Percentiles rank a stretch among this genome's conserved stretches.
Evolutionary conservation across 257 asterid species (phyloP).

Genomic region (Rubia yunnanensis): DNA sequence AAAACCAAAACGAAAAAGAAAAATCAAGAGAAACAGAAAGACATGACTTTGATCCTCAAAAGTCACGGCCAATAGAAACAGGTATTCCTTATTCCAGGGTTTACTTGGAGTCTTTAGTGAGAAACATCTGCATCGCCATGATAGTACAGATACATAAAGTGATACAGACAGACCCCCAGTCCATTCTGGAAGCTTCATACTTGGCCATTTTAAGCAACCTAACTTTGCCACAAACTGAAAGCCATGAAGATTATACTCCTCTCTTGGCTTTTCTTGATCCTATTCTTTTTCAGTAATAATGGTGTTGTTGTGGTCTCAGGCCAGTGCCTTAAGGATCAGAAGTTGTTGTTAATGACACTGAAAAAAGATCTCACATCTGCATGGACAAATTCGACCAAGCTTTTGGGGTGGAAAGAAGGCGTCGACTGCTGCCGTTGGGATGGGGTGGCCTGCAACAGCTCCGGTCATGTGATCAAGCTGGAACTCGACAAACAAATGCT

Average conservation of each 20-base stretch:
- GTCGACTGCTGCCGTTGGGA: conserved; percentile 51
- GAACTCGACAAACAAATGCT: conserved; percentile 32
- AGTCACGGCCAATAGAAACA: too few relatives aligned
- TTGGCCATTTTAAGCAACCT: not conserved
- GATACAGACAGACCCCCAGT: not conserved
- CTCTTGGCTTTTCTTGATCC: conserved; percentile 34
- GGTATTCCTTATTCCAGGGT: too few relatives aligned
- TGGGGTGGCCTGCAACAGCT: conserved; percentile 42
- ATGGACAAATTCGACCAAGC: conserved; percentile 2
- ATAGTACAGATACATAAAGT: too few relatives aligned
- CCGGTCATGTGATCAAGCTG: conserved; percentile 37
- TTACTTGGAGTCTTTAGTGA: too few relatives aligned
- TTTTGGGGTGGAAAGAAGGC: conserved; percentile 27
- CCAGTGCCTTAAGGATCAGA: conserved; percentile 17
- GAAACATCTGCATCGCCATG: not conserved
- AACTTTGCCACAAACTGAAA: not conserved
- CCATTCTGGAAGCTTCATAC: not conserved
- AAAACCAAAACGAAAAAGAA: not conserved
- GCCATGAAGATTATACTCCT: conserved; percentile 39
- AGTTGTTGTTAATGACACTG: conserved; percentile 11
- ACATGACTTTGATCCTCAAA: too few relatives aligned
- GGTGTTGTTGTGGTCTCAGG: not conserved
- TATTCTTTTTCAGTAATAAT: conserved; percentile 8
- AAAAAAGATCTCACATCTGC: not conserved
- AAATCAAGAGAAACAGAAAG: not conserved